phyloP scores from a whole-genome alignment of 345 rosid genomes.

The Lagerstroemia speciosa region DNA sequence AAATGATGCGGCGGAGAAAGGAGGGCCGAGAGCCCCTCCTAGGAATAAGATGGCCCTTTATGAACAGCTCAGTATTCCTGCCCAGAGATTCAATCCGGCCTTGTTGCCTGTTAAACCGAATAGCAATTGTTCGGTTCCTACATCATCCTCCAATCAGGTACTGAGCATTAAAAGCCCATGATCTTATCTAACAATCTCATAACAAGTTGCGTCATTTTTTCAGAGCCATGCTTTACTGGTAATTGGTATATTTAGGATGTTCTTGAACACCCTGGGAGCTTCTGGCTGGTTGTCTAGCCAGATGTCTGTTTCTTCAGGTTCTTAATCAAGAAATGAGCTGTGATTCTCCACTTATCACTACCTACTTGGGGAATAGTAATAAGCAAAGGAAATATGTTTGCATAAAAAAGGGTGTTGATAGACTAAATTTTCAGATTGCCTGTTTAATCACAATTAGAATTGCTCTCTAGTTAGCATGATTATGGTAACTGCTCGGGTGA shows the following conservation, averaged over 20 bases:
- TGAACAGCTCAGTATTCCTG: conserved; percentile 81
- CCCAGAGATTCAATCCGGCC: conserved; percentile 56
- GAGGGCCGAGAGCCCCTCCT: conserved; percentile 95
- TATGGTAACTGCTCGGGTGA: too few species aligned
- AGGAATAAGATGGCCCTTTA: conserved; percentile 99
- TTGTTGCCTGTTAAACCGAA: conserved; percentile 16
- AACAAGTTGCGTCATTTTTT: not conserved
- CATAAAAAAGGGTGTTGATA: not conserved
- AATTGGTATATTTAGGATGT: too few species aligned
- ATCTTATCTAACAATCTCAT: not conserved
- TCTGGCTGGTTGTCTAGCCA: not conserved
- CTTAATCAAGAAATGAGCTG: not conserved
- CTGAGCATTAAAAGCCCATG: not conserved
- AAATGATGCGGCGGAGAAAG: conserved; percentile 63
- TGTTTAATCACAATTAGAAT: too few species aligned
- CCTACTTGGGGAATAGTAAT: not conserved
- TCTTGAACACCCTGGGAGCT: not conserved
- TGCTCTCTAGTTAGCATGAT: too few species aligned
- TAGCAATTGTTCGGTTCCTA: conserved; percentile 28
- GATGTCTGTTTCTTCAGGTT: not conserved
- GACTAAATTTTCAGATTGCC: too few species aligned
- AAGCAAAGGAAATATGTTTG: not conserved
- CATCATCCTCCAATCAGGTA: conserved; percentile 60
- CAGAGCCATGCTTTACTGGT: not conserved
- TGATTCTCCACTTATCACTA: not conserved